These are phyloP conservation scores for Pichia sp. DNA, from an alignment of 1,139 yeast species.

Conservation along the genomic window DNA sequence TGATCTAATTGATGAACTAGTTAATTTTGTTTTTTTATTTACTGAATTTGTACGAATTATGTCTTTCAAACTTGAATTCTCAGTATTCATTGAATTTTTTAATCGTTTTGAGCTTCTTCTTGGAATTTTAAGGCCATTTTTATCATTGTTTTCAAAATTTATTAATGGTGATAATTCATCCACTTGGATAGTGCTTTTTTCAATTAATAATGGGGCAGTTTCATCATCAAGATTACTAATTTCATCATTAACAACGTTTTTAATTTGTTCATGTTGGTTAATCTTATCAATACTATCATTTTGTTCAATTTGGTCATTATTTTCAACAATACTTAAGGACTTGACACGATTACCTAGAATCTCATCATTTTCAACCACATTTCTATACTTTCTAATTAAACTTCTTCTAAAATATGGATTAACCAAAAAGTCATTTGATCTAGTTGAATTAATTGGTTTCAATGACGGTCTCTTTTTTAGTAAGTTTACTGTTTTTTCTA, in stretches of 20 bases:
- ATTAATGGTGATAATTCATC: not conserved
- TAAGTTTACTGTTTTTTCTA: not conserved
- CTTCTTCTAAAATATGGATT: conserved; percentile 9
- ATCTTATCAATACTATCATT: not conserved
- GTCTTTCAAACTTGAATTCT: no score
- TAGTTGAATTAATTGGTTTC: not conserved
- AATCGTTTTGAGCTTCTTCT: conserved; percentile 16
- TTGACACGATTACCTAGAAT: not conserved
- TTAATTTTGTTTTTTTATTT: not conserved
- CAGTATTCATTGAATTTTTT: not conserved
- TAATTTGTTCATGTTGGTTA: not conserved
- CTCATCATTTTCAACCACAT: conserved; percentile 5
- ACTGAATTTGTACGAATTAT: not conserved
- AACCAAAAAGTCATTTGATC: not conserved
- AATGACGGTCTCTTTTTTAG: conserved; percentile 6
- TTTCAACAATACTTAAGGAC: not conserved
- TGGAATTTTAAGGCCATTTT: conserved; percentile 10
- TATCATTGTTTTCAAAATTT: not conserved
- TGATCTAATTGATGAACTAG: conserved; percentile 1
- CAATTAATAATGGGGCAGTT: not conserved
- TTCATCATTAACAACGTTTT: not conserved
- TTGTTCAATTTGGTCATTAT: not conserved
- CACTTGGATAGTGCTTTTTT: not conserved
- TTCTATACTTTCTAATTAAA: conserved; percentile 4
- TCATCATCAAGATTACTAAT: not conserved